A percentile compares a stretch with the other conserved stretches of the same genome.
Evolutionary conservation across 306 rosid genomes (phyloP).

Genomic region (Dryas drummondii): DNA sequence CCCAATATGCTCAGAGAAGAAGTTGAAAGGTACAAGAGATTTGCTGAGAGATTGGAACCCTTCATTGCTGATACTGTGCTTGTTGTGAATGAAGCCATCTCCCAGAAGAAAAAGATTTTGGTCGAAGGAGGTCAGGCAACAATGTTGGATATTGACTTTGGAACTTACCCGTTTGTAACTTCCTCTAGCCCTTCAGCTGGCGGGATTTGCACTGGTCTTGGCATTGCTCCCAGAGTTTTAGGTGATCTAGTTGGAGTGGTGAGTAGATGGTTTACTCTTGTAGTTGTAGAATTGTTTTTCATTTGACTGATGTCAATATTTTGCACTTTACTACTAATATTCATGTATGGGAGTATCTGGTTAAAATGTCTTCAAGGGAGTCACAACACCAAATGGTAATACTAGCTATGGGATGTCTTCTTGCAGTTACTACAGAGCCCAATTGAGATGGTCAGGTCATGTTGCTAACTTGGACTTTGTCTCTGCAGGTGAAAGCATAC

Average conservation of each 20-base stretch:
- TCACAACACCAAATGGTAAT: not conserved
- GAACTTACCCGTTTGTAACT: slow-evolving; percentile 95
- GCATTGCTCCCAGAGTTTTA: slow-evolving; percentile 86
- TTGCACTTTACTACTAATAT: not conserved
- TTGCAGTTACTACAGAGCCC: not conserved
- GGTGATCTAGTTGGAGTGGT: slow-evolving; percentile 98
- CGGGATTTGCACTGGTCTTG: slow-evolving; percentile 96
- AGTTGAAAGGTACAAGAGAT: slow-evolving; percentile 87
- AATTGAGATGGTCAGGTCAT: not conserved
- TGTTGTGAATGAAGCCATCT: slow-evolving; percentile 77
- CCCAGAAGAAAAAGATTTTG: slow-evolving; percentile 72
- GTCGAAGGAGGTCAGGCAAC: slow-evolving; percentile 99
- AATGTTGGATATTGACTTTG: slow-evolving; percentile 95
- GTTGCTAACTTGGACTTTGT: slow-evolving; percentile 33
- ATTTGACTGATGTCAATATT: not conserved
- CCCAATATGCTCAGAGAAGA: slow-evolving; percentile 75
- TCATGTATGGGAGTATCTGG: not conserved
- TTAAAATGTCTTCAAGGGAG: not conserved
- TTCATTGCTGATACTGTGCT: slow-evolving; percentile 79
- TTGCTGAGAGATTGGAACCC: slow-evolving; percentile 91
- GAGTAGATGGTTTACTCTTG: slow-evolving; percentile 28
- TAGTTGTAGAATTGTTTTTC: not conserved
- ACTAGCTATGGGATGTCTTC: no score
- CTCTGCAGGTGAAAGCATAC: slow-evolving; percentile 90
- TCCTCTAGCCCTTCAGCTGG: slow-evolving; percentile 99